A percentile compares a stretch with the other conserved stretches of the same genome.
phyloP scores from a whole-genome alignment of 139 green algal genomes.

The Gonium pectorale region DNA sequence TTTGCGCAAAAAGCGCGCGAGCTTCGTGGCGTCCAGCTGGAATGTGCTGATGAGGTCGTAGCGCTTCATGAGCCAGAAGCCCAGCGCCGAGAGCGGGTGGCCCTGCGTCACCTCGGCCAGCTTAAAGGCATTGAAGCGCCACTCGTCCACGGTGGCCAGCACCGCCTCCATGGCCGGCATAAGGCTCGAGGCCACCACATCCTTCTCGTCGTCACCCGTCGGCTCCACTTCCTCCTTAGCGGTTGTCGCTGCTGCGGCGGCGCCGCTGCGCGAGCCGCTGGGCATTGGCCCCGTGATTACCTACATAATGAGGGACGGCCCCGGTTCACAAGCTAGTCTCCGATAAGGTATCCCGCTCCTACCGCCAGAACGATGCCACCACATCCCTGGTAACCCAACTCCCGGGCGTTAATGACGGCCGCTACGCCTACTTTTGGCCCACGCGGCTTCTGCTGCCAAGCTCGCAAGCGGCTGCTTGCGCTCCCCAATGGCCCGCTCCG shows the following conservation, averaged over 20 bases:
- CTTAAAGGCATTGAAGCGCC: slow-evolving; percentile 68
- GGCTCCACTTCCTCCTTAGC: slow-evolving; percentile 25
- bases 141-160: slow-evolving; percentile 52
- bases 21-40: slow-evolving; percentile 49
- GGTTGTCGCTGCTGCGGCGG: neutral
- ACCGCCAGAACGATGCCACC: too few species aligned
- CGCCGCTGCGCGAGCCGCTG: slow-evolving; percentile 7
- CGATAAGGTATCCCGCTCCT: too few species aligned
- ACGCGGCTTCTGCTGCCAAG: too few species aligned
- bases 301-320: too few species aligned
- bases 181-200: slow-evolving; percentile 39
- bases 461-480: too few species aligned
- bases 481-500: too few species aligned
- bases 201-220: slow-evolving; percentile 22
- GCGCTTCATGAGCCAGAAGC: slow-evolving; percentile 57
- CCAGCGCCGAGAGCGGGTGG: slow-evolving; percentile 59
- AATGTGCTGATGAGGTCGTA: slow-evolving; percentile 48
- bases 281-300: slow-evolving; percentile 8
- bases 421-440: too few species aligned
- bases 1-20: slow-evolving; percentile 55
- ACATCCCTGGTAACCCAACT: too few species aligned
- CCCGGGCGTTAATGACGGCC: too few species aligned
- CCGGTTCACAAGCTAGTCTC: too few species aligned
- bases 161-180: slow-evolving; percentile 51
- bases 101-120: slow-evolving; percentile 61